Evolutionary conservation across 306 rosid species (phyloP), one percentile per base, ranked within the genome.

Genomic region (Mimosa bimucronata): DNA sequence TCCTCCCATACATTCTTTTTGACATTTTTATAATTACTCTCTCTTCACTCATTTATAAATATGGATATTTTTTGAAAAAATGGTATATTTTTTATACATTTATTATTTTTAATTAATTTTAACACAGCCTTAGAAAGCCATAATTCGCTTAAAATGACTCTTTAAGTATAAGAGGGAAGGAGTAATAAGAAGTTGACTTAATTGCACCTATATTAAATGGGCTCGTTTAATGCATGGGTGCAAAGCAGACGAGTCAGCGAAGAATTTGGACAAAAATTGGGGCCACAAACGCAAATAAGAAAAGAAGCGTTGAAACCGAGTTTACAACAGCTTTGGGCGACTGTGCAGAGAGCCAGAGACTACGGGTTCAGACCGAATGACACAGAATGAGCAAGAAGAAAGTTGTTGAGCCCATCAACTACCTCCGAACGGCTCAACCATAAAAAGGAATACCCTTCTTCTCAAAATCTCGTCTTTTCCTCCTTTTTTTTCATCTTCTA

Each of bases 281-380:
- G 76, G 77, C 67, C 30, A 14, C 13, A 61, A 60, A 28, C 46
- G 21, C 7, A 82, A 77, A 77, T 77, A 72, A 15, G 62, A 34
- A 12, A 55, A 73, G 18, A 60, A 3, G 45, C 1, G 7, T 29
- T 37, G 73, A 53, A 30, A 53, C 9, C 67, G 68, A 68, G 48
- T 26, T 48, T 30, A 12, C 28, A 48, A 2, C 76, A 29, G 15
- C 42, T 28, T 18, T 19, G 13, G 44, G 26, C 75, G 75, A 26
- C 76, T 9, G 41, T 15, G 15, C 19, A n/a, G n/a, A n/a, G n/a
- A n/a, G n/a, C n/a, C n/a, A 34, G 38, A 18, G 76, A 73, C 66
- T 73, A 19, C n/a, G 7, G 66, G 30, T 34, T 52, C 68, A 37
- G 53, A 40, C 78, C 41, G 29, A 1, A 21, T 41, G 69, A 58